Conservation (phyloP, 441 rosid species). For the Euphorbia neoarborescens region DNA sequence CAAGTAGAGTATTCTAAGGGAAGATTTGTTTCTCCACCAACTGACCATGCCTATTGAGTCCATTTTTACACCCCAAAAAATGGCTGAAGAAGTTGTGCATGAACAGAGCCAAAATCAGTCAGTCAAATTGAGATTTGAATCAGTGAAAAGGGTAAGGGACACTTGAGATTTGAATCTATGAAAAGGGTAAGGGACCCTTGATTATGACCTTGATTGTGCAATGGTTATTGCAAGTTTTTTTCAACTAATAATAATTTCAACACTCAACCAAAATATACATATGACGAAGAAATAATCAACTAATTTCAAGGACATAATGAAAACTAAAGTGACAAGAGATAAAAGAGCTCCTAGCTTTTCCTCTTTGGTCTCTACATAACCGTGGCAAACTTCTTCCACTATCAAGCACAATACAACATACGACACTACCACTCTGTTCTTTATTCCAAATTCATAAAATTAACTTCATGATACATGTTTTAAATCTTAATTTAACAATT, state of each 20-base stretch:
- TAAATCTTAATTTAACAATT: not conserved
- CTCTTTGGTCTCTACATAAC: not conserved
- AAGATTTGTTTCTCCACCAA: slow-evolving; percentile 29
- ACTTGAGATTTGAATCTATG: too few species aligned
- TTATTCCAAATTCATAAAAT: not conserved
- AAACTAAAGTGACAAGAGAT: not conserved
- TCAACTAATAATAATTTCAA: too few species aligned
- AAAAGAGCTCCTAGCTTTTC: not conserved
- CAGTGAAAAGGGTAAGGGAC: too few species aligned
- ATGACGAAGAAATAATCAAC: not conserved
- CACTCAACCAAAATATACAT: not conserved
- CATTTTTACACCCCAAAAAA: too few species aligned
- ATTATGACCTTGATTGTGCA: too few species aligned
- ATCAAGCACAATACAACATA: not conserved
- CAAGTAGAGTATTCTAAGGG: slow-evolving; percentile 26
- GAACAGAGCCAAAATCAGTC: too few species aligned
- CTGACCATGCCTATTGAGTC: slow-evolving; percentile 4
- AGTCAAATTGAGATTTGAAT: too few species aligned
- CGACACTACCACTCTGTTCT: not conserved
- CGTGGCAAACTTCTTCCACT: not conserved
- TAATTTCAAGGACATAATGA: not conserved
- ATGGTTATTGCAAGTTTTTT: too few species aligned
- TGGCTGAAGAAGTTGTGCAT: too few species aligned
- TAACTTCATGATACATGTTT: not conserved
- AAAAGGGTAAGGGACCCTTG: too few species aligned